A percentile compares a stretch with the other conserved stretches of the same genome.
These are phyloP conservation scores for Backusella macrospora DNA, from an alignment of 192 early-diverging fungal species.

Conservation along the genomic window DNA sequence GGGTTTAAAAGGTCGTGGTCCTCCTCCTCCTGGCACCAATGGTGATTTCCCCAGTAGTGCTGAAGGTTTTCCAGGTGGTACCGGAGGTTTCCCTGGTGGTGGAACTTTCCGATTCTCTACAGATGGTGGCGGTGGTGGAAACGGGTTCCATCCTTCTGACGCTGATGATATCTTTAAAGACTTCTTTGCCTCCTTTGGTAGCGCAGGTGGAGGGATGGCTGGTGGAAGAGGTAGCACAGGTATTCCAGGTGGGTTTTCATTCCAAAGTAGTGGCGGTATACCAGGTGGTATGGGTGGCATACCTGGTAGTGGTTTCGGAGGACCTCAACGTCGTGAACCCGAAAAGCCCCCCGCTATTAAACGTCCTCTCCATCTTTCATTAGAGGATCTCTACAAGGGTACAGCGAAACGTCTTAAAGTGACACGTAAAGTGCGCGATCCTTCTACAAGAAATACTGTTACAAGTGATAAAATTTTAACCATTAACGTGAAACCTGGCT, in stretches of 20 bases:
- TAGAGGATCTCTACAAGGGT: conserved; percentile 92
- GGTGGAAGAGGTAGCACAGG: conserved; percentile 32
- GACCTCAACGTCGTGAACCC: neutral
- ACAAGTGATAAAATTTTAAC: conserved; percentile 79
- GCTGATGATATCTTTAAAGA: conserved; percentile 91
- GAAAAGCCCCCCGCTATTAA: conserved; percentile 63
- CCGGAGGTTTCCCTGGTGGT: conserved; percentile 50
- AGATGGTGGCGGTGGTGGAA: conserved; percentile 43
- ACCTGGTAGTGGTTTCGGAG: conserved; percentile 29
- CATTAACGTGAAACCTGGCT: conserved; percentile 88
- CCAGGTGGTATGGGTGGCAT: conserved; percentile 44
- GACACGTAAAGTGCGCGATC: conserved; percentile 58
- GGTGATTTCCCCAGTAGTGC: neutral
- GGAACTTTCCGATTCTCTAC: conserved; percentile 71
- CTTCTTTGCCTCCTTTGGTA: conserved; percentile 78
- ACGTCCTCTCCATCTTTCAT: conserved; percentile 69
- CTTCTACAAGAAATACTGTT: conserved; percentile 42
- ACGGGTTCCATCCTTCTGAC: conserved; percentile 73
- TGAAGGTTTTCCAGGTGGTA: neutral
- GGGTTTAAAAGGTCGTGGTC: conserved; percentile 71
- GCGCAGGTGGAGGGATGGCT: conserved; percentile 34
- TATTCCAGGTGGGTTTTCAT: conserved; percentile 29
- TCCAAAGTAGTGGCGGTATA: conserved; percentile 49
- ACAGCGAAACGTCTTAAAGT: conserved; percentile 93
- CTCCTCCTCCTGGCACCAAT: neutral